Evolutionary conservation across 2,329 filamentous ascomycete species (phyloP).

Genomic region (Apiospora hydei): DNA sequence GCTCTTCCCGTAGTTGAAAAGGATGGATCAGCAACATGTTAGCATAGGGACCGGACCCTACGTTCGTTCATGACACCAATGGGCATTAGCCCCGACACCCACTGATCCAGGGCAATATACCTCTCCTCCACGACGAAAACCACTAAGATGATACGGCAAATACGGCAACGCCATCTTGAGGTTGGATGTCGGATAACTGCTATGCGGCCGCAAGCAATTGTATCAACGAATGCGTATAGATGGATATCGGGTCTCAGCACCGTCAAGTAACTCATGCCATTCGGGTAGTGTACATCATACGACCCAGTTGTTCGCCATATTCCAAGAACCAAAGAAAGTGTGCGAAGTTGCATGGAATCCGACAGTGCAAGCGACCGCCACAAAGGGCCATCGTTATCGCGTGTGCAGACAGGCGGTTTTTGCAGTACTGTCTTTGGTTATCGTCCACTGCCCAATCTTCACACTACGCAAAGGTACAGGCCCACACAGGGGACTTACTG

Average conservation of each 20-base stretch:
- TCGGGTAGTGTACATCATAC: not conserved
- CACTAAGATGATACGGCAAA: not conserved
- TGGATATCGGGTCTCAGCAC: not conserved
- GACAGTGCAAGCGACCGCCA: not conserved
- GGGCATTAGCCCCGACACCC: not conserved
- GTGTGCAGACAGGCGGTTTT: not conserved
- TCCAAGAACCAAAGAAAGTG: not conserved
- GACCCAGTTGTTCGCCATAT: not conserved
- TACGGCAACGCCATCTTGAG: not conserved
- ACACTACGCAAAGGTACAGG: not conserved
- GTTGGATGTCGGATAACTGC: not conserved
- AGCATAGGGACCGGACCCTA: conserved; percentile 4
- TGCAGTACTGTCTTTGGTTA: not conserved
- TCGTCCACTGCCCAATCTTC: not conserved
- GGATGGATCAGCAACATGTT: not conserved
- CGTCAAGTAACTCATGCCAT: not conserved
- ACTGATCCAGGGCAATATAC: not conserved
- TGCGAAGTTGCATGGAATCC: not conserved
- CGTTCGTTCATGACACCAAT: not conserved
- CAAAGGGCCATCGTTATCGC: not conserved
- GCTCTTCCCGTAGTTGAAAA: not conserved
- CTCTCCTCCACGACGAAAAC: not conserved
- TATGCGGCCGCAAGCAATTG: not conserved
- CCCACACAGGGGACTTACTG: too few relatives aligned
- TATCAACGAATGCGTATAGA: not conserved